These are phyloP conservation scores for Tetrahymena elliotti DNA, from an alignment of 73 alveolate genomes.

Conservation along the genomic window DNA sequence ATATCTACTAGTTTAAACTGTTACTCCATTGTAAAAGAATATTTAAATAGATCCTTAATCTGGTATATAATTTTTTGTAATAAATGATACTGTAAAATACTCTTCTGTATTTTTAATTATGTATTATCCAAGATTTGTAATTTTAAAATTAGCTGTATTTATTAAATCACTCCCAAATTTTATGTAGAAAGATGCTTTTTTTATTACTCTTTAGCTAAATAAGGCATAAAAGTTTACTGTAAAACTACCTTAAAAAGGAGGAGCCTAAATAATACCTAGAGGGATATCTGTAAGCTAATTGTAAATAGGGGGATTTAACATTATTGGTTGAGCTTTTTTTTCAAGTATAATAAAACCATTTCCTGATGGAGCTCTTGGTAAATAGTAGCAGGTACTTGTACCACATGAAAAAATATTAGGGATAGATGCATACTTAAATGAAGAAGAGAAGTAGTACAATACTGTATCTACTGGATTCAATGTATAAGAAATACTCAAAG, in stretches of 20 bases:
- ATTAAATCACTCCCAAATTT: background rate
- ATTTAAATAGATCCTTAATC: background rate
- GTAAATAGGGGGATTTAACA: background rate
- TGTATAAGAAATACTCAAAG: background rate
- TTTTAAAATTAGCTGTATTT: background rate
- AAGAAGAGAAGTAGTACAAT: background rate
- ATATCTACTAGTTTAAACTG: background rate
- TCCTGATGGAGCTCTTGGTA: background rate
- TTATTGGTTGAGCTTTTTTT: background rate
- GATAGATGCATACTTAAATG: background rate
- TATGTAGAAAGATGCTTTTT: background rate
- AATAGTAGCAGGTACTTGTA: background rate
- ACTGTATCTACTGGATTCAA: background rate
- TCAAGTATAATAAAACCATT: background rate
- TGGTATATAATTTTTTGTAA: background rate
- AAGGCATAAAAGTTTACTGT: background rate
- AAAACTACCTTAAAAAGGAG: background rate
- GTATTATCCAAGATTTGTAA: background rate
- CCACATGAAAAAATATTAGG: background rate
- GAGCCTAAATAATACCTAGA: background rate
- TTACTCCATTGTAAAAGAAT: background rate
- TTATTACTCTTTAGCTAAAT: background rate
- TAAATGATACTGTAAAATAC: background rate
- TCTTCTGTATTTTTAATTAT: background rate
- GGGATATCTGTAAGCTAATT: background rate